Base-by-base conservation (phyloP, 106 monocot genomes). In the Narthecium ossifragum region DNA sequence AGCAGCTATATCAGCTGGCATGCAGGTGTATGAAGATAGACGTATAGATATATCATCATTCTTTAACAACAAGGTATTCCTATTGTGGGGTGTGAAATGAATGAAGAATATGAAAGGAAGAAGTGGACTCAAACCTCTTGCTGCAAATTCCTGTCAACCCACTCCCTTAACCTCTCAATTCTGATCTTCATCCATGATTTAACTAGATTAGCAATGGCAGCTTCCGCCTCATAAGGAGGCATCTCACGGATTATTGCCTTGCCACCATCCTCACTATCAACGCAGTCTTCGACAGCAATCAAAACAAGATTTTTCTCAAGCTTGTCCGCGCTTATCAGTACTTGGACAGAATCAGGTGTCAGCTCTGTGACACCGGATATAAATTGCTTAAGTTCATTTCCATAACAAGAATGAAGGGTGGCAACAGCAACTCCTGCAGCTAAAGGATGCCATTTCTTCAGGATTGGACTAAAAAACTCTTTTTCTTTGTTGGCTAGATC, bases 211-310 rank as follows among this genome's bases (percentile, higher is more conserved):
- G 73, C 83, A 33, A 96, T 80, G 15, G 76, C 67, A 53, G 72
- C 71, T 53, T 90, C 90, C 40, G 90, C 90, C 56, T 96, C 94
- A 54, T 78, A 96, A 51, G 94, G 94, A 40, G 94, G 85, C 94
- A 96, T 96, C 78, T 96, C 90, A 8, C 90, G 76, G 30, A 96
- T 90, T 58, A 96, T 62, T 41, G 72, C 71, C 47, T 96, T 96
- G 27, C 94, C 94, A 30, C 94, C 94, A 78, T 90, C 94, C n/a
- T 96, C 94, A 58, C 94, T 96, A 55, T 96, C 94, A 75, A 96
- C 94, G 52, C 83, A 77, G 54, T 96, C 94, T 66, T 86, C 90
- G 51, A 96, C 94, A 21, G 94, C 94, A 77, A 90, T 79, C 52
- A 73, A 74, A 31, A 96, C 94, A 65, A 96, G 86, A 52, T 83